These are phyloP conservation scores for Boeremia lycopersici DNA, from an alignment of 2,329 filamentous ascomycete genomes.

Conservation along the genomic window DNA sequence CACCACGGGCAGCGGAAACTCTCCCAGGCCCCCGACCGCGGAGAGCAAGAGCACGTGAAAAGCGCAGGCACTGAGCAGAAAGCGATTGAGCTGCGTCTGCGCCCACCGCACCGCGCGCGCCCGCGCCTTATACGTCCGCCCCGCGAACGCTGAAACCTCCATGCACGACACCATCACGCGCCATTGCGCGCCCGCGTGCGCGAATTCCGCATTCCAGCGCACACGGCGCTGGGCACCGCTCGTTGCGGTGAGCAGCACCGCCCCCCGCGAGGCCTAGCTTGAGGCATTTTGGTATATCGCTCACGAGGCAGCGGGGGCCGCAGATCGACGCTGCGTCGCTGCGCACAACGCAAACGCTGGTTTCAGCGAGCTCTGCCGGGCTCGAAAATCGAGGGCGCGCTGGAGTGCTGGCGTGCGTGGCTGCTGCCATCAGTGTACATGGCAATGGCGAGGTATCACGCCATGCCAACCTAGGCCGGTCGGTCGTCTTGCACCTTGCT, in stretches of 20 bases:
- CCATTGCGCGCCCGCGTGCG: conserved; percentile 15
- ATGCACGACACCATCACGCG: conserved; percentile 15
- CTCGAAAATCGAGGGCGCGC: too few species aligned
- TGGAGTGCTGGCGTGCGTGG: too few species aligned
- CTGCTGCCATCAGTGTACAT: not conserved
- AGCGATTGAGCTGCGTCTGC: too few species aligned
- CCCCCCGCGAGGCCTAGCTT: conserved; percentile 2
- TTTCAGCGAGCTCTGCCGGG: too few species aligned
- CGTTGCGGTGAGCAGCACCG: conserved; percentile 4
- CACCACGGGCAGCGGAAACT: too few species aligned
- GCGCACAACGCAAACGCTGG: not conserved
- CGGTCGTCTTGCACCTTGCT: not conserved
- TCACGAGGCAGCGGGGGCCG: not conserved
- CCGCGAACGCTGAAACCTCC: not conserved
- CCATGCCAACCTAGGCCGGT: conserved; percentile 4
- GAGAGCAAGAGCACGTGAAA: too few species aligned
- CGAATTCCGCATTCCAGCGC: conserved; percentile 4
- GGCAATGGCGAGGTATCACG: conserved; percentile 3
- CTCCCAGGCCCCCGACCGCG: too few species aligned
- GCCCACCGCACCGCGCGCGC: not conserved
- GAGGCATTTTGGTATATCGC: conserved; percentile 10
- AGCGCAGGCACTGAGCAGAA: too few species aligned
- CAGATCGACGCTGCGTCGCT: not conserved
- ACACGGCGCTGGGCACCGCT: too few species aligned
- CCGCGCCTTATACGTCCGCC: not conserved